These are phyloP conservation scores for Mycena crocata DNA, from an alignment of 768 basidiomycete genomes.

Conservation along the genomic window DNA sequence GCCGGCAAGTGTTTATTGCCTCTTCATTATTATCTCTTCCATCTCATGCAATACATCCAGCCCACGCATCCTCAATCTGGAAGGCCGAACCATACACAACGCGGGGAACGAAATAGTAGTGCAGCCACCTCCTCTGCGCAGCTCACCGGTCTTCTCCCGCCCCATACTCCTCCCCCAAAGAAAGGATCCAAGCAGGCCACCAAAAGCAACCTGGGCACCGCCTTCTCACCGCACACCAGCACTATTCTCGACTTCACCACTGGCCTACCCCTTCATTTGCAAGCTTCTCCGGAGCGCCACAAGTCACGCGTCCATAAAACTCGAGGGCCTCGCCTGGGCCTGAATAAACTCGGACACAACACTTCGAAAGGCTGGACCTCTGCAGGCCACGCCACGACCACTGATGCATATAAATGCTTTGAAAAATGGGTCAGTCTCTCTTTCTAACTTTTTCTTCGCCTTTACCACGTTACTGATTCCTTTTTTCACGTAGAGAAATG, in stretches of 20 bases:
- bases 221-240: not conserved
- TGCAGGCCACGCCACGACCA: not conserved
- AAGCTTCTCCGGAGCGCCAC: not conserved
- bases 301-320: not conserved
- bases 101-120: not conserved
- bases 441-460: not conserved
- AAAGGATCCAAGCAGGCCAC: not conserved
- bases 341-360: not conserved
- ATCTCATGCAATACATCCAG: not conserved
- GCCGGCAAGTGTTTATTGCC: not conserved
- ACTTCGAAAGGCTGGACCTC: not conserved
- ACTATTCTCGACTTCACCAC: not conserved
- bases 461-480: not conserved
- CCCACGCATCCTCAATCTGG: not conserved
- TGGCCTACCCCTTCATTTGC: not conserved
- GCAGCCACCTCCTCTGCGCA: not conserved
- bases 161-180: constrained; percentile 2
- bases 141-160: not conserved
- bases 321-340: not conserved
- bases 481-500: constrained; percentile 17
- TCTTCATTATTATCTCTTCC: no score
- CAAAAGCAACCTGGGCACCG: not conserved
- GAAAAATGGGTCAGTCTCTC: constrained; percentile 3
- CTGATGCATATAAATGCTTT: not conserved
- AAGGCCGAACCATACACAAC: not conserved